Conservation (phyloP, 768 basidiomycete species). For the Inosperma sp. region DNA sequence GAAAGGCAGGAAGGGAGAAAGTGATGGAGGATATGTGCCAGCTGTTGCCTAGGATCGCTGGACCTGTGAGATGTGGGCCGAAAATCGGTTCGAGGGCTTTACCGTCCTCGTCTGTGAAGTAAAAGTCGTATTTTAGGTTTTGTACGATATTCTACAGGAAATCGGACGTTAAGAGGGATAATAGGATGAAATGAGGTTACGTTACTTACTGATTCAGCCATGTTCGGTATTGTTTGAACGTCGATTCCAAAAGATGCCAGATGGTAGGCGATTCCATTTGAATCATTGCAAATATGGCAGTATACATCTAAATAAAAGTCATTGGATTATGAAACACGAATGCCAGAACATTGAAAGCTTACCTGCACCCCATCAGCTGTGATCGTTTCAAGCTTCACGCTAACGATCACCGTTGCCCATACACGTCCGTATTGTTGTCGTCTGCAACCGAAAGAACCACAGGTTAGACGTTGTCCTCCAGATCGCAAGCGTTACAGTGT, state of each 20-base stretch:
- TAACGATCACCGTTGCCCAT: constrained; percentile 86
- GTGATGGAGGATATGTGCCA: constrained; percentile 97
- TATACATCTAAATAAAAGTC: constrained; percentile 69
- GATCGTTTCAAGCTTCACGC: constrained; percentile 94
- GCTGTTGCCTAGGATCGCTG: constrained; percentile 92
- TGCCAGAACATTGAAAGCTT: constrained; percentile 19
- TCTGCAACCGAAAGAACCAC: constrained; percentile 88
- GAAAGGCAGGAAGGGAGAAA: constrained; percentile 78
- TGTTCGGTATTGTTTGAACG: constrained; percentile 73
- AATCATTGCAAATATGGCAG: constrained; percentile 88
- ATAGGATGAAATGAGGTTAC: background rate
- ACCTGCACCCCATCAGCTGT: constrained; percentile 94
- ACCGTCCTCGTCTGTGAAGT: constrained; percentile 80
- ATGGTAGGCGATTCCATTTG: constrained; percentile 66
- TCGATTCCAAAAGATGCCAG: constrained; percentile 84
- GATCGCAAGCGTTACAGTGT: constrained; percentile 75
- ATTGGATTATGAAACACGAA: background rate
- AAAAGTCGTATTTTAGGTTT: constrained; percentile 92
- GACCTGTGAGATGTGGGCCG: constrained; percentile 84
- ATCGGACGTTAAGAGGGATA: background rate
- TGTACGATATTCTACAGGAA: constrained; percentile 82
- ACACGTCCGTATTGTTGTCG: constrained; percentile 76
- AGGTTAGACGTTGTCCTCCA: constrained; percentile 87
- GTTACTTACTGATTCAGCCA: constrained; percentile 81
- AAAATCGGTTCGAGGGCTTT: constrained; percentile 84